These are phyloP conservation scores for Rhododendron henanense DNA, from an alignment of 148 eudicot species.

Conservation along the genomic window DNA sequence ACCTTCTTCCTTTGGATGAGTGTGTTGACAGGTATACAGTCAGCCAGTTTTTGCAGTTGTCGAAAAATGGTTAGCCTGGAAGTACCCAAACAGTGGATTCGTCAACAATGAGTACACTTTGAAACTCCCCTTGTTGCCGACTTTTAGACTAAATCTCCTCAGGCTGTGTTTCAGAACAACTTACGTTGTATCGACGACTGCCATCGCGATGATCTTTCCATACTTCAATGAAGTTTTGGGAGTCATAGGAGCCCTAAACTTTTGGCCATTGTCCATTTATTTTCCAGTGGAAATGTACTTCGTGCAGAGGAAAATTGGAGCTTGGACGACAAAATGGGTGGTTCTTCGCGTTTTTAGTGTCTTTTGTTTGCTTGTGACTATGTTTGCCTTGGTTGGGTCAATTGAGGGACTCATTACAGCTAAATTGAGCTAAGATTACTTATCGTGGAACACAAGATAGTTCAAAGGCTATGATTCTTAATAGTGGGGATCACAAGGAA, in stretches of 20 bases:
- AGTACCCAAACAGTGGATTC: constrained; percentile 33
- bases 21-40: constrained; percentile 50
- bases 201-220: constrained; percentile 42
- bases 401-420: constrained; percentile 44
- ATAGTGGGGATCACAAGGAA: neutral
- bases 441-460: neutral
- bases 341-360: constrained; percentile 26
- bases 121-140: constrained; percentile 24
- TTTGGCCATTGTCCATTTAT: constrained; percentile 59
- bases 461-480: neutral
- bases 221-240: constrained; percentile 64
- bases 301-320: constrained; percentile 32
- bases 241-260: constrained; percentile 50
- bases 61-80: constrained; percentile 31
- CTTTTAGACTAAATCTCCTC: constrained; percentile 33
- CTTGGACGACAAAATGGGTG: constrained; percentile 45
- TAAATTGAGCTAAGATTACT: constrained; percentile 25
- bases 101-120: constrained; percentile 20
- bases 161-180: constrained; percentile 48
- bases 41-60: constrained; percentile 52
- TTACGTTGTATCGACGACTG: constrained; percentile 44
- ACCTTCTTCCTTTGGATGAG: neutral
- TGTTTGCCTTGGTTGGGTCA: constrained; percentile 52
- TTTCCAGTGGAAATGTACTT: constrained; percentile 59
- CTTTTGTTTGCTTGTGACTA: constrained; percentile 29